A percentile compares a stretch with the other conserved stretches of the same genome.
phyloP scores from a whole-genome alignment of 2,329 filamentous ascomycete species.

The Xylariales sp. region DNA sequence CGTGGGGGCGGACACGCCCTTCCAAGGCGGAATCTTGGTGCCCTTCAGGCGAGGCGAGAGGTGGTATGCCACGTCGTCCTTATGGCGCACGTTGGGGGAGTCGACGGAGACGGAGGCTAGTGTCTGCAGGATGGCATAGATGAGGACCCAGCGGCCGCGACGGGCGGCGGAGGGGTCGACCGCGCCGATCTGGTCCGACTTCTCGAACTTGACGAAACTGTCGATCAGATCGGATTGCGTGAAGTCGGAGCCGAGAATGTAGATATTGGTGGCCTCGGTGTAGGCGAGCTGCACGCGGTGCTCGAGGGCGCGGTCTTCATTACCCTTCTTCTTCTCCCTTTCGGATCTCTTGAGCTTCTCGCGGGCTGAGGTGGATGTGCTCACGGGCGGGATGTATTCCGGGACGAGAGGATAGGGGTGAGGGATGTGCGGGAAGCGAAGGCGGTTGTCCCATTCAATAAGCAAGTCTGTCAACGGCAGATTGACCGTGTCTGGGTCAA shows the following conservation, averaged over 20 bases:
- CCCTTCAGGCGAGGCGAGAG: constrained; percentile 49
- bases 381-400: constrained; percentile 36
- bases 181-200: constrained; percentile 43
- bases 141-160: constrained; percentile 55
- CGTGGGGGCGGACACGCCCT: constrained; percentile 22
- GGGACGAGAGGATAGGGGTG: constrained; percentile 64
- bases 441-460: constrained; percentile 58
- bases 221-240: constrained; percentile 51
- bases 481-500: constrained; percentile 46
- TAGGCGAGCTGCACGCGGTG: constrained; percentile 52
- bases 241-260: constrained; percentile 48
- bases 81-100: constrained; percentile 46
- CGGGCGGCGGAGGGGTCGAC: constrained; percentile 52
- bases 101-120: constrained; percentile 57
- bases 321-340: constrained; percentile 14
- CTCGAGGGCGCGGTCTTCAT: constrained; percentile 31
- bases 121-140: constrained; percentile 57
- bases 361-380: constrained; percentile 11
- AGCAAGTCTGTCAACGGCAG: constrained; percentile 65
- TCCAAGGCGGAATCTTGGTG: constrained; percentile 52
- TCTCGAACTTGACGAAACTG: constrained; percentile 52
- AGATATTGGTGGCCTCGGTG: constrained; percentile 56
- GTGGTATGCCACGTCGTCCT: constrained; percentile 51
- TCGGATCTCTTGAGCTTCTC: constrained; percentile 27
- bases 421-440: constrained; percentile 61